Evolutionary conservation across 106 monocot species (phyloP), one percentile per base, ranked within the genome.

Genomic region (Dactylorhiza incarnata): DNA sequence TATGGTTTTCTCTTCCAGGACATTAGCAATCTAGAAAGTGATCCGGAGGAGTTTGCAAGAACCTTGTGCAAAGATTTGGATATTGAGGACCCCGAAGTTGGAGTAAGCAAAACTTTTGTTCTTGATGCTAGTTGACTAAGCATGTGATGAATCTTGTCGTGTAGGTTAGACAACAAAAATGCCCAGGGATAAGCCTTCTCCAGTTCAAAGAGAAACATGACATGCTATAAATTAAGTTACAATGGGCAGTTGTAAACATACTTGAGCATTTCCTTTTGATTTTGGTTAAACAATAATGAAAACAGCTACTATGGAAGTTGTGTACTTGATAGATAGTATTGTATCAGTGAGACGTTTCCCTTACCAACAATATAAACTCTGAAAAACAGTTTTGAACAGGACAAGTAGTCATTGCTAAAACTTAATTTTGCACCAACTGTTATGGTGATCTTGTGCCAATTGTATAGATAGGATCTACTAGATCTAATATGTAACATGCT

Each of bases 11-110:
- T 48, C 7, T 81, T 69, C 43, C 81, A 96, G 95, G 96, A 97
- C 67, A 80, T 97, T 68, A 87, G 89, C 86, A 97, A 93, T 79
- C 84, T 97, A 73, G 96, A 97, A 72, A 94, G 84, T 77, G 96
- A 97, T 73, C 96, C 96, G 48, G 93, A 97, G 79, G 93, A 89
- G 59, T 97, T 97, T 82, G 93, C 96, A 20, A 91, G 79, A 77
- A 91, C 77, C 14, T 85, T 97, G 12, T 97, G 96, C 81, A 80
- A 76, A 24, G 96, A 97, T 68, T 79, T 91, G 83, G 73, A 88
- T 70, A 91, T 97, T 84, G 62, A 48, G 72, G 96, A 97, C 78
- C 96, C 89, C 68, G 89, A 97, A 97, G 96, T 91, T 78, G 96
- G 86, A 74, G 95, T 96, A 90, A 88, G 88, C 63, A 84, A 77